phyloP scores from a whole-genome alignment of 495 filamentous ascomycete species.

The Sporormia fimetaria region DNA sequence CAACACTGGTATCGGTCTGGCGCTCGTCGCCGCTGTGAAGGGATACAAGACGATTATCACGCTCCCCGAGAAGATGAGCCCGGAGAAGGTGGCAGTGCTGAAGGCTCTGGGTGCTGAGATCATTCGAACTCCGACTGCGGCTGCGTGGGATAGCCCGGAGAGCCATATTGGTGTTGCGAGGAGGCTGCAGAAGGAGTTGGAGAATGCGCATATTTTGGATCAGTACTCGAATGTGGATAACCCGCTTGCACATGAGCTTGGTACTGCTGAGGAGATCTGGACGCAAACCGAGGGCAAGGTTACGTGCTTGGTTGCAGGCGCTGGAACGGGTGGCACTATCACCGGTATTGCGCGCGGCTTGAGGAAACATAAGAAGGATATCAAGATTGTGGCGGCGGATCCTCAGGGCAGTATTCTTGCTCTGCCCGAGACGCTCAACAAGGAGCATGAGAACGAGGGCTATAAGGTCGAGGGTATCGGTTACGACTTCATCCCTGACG shows the following conservation, averaged over 20 bases:
- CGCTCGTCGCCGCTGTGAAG: constrained; percentile 87
- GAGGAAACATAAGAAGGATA: constrained; percentile 67
- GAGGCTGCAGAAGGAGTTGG: constrained; percentile 85
- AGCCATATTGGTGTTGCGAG: constrained; percentile 92
- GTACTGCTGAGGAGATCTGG: constrained; percentile 97
- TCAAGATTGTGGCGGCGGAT: constrained; percentile 86
- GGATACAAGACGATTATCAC: constrained; percentile 98
- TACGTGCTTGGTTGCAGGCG: constrained; percentile 78
- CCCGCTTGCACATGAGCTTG: constrained; percentile 83
- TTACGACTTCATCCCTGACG: constrained; percentile 95
- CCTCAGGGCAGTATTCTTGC: constrained; percentile 83
- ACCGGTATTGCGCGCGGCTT: constrained; percentile 79
- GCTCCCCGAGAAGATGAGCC: constrained; percentile 97
- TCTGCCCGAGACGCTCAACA: constrained; percentile 63
- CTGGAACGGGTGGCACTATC: constrained; percentile 92
- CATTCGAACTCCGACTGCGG: constrained; percentile 92
- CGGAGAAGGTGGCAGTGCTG: constrained; percentile 92
- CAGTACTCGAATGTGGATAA: constrained; percentile 92
- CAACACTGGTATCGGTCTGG: constrained; percentile 94
- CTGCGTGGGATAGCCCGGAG: constrained; percentile 87
- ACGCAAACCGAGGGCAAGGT: constrained; percentile 75
- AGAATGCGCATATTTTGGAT: constrained; percentile 92
- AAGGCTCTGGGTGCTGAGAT: constrained; percentile 91
- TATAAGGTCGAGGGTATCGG: constrained; percentile 99
- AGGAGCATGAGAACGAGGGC: constrained; percentile 61